Conservation (phyloP, 257 asterid species). For the Dorcoceras hygrometricum region DNA sequence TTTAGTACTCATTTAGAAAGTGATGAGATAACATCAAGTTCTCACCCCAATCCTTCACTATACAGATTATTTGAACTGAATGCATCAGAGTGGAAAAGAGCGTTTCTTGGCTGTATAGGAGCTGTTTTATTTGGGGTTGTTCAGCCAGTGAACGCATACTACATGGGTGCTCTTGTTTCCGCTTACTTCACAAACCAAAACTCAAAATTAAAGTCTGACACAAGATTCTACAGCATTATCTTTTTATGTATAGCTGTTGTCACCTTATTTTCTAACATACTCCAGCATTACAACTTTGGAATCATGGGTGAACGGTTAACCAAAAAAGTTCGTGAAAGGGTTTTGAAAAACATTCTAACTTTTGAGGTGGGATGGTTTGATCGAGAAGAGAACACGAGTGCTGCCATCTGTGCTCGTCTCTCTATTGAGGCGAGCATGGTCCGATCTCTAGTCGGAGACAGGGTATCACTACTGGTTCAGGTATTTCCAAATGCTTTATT, state of each 20-base stretch:
- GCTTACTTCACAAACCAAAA: constrained; percentile 32
- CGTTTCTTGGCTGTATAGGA: constrained; percentile 41
- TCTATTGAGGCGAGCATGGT: constrained; percentile 43
- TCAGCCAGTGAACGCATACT: constrained; percentile 38
- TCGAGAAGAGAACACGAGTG: constrained; percentile 36
- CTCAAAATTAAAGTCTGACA: constrained; percentile 37
- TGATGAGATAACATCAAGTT: constrained; percentile 24
- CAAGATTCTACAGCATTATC: constrained; percentile 37
- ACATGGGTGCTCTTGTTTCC: constrained; percentile 45
- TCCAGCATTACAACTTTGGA: constrained; percentile 53
- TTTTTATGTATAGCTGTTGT: constrained; percentile 30
- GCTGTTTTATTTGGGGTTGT: constrained; percentile 40
- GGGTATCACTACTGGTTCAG: constrained; percentile 39
- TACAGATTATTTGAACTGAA: constrained; percentile 39
- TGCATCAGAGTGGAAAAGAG: constrained; percentile 43
- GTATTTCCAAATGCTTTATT: constrained; percentile 31
- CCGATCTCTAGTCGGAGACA: constrained; percentile 51
- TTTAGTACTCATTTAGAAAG: constrained; percentile 16
- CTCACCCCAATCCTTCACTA: constrained; percentile 28
- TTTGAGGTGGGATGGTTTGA: constrained; percentile 57
- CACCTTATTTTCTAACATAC: constrained; percentile 36
- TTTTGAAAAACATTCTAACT: constrained; percentile 39
- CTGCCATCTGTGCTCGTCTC: constrained; percentile 44
- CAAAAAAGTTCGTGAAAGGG: constrained; percentile 36
- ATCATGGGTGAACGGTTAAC: constrained; percentile 52